Evolutionary conservation across 2,329 filamentous ascomycete species (phyloP).

Genomic region (Trichoderma semiorbis): DNA sequence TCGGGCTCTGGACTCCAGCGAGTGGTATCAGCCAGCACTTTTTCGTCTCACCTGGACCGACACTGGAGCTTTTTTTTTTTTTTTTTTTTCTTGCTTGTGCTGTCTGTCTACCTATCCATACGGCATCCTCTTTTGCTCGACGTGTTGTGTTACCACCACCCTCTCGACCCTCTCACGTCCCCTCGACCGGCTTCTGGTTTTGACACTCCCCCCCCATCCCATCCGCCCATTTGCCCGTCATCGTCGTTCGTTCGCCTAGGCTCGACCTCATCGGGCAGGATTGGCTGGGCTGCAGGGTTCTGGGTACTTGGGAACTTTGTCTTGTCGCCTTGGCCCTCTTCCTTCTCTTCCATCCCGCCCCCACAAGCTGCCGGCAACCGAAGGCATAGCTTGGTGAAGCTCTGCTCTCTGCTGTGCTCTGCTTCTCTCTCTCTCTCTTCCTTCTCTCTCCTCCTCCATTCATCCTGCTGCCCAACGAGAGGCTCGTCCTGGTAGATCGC

Average conservation of each 20-base stretch:
- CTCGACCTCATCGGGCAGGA: conserved; percentile 12
- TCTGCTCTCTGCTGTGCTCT: neutral
- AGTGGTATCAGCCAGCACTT: neutral
- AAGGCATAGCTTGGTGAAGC: conserved; percentile 14
- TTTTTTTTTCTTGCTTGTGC: neutral
- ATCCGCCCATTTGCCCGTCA: conserved; percentile 9
- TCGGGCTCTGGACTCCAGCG: neutral
- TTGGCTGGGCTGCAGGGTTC: conserved; percentile 16
- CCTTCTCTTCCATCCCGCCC: conserved; percentile 12
- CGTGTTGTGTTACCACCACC: neutral
- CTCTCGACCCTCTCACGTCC: neutral
- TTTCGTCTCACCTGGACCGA: conserved; percentile 5
- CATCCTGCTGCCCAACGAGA: conserved; percentile 23
- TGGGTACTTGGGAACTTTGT: conserved; percentile 10
- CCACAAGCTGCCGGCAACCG: conserved; percentile 18
- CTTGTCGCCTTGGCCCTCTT: conserved; percentile 12
- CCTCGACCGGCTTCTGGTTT: neutral
- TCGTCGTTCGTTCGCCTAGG: conserved; percentile 9
- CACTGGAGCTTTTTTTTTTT: neutral
- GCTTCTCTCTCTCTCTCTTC: neutral
- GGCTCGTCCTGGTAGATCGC: conserved; percentile 7
- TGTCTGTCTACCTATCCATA: neutral
- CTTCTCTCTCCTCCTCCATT: neutral
- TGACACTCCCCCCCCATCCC: neutral
- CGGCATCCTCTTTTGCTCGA: too few relatives aligned